Conservation (phyloP, 2,329 filamentous ascomycete genomes). For the Penicillium fuscoglaucum region DNA sequence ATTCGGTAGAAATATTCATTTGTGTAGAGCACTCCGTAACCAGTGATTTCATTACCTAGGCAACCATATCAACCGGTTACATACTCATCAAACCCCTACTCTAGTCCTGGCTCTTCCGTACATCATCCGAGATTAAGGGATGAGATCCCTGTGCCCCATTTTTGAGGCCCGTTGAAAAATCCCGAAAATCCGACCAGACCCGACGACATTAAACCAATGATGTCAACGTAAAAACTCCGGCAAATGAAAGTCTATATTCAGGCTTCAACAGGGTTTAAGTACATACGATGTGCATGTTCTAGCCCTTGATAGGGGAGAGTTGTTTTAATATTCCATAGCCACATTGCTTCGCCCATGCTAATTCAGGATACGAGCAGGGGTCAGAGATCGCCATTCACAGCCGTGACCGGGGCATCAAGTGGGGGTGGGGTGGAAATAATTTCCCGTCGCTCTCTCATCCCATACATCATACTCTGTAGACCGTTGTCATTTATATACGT, state of each 20-base stretch:
- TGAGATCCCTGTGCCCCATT: background rate
- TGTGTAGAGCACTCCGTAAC: too few relatives aligned
- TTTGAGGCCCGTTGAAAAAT: background rate
- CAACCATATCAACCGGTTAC: background rate
- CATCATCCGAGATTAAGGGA: background rate
- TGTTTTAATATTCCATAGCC: background rate
- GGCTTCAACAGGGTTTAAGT: background rate
- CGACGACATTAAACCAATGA: background rate
- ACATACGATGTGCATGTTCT: too few relatives aligned
- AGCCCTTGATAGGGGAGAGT: background rate
- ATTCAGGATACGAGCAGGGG: background rate
- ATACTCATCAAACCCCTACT: background rate
- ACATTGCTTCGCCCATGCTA: conserved; percentile 5
- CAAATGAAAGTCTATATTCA: background rate
- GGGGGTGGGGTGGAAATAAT: background rate
- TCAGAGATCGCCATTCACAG: background rate
- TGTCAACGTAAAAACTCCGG: background rate
- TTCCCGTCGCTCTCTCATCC: too few relatives aligned
- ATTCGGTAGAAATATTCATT: too few relatives aligned
- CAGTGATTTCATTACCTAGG: too few relatives aligned
- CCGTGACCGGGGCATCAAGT: background rate
- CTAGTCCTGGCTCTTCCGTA: background rate
- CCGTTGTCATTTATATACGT: background rate
- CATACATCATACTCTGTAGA: background rate
- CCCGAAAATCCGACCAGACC: background rate